Base-by-base conservation (phyloP, 2,329 filamentous ascomycete genomes). In the Phoma sp. region DNA sequence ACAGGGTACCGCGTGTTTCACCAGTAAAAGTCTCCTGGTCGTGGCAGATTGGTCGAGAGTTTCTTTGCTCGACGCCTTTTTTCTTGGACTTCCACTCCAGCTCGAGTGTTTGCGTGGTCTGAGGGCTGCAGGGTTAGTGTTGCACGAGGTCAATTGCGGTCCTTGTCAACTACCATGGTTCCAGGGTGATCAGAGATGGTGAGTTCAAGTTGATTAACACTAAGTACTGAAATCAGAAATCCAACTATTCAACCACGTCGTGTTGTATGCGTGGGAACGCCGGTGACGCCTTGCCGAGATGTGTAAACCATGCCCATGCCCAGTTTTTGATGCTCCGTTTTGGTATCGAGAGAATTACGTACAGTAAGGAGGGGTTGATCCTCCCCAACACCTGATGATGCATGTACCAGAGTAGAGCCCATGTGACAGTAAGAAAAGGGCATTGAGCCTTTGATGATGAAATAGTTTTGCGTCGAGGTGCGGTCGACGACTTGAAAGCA, bases 301-400 rank as follows among this genome's bases (percentile, higher is more conserved):
- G 37, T 45, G 25, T 32, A 21, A 32, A 46, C 31, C 40, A 17
- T 46, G 41, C 32, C 41, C 37, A 38, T 55, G 41, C 49, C 35
- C 40, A 43, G 29, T 29, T 22, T 51, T 24, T 46, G 36, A 55
- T 63, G 56, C 60, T 62, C 60, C 58, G 36, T 55, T 56, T 58
- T 59, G 51, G 58, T 55, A 45, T 45, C 55, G 48, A 57, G 60
- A 58, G 56, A 62, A 64, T 64, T 59, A 46, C 40, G 52, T 55
- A 55, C 52, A 55, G 17, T 46, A 35, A 39, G 32, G 17, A 46
- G 24, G 4, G 27, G 6, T 27, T 19, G 29, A 29, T 31, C 36
- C 13, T 22, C 38, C 37, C 31, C 33, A 22, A 37, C 22, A 55
- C 41, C 38, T 41, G 19, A 32, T 51, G 36, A 51, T 51, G 52